Base-by-base conservation (phyloP, 1,139 yeast species). In the Sugiyamaella neomexicana region DNA sequence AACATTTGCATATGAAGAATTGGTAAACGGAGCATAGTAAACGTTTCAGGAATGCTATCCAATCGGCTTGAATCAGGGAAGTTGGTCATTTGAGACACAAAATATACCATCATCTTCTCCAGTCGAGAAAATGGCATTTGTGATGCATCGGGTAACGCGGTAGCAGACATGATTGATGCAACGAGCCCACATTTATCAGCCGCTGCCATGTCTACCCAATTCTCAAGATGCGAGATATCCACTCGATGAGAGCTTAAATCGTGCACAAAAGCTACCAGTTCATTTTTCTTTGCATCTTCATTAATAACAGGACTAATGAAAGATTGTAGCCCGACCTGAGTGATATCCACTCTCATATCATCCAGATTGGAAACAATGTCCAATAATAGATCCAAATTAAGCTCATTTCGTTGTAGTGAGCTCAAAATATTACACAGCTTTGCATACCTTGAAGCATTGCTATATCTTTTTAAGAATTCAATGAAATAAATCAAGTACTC, bases 41-140 rank as follows among this genome's bases (percentile, higher is more conserved):
- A 58, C 13, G 64, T 61, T 52, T 64, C 67, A 1, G 66, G 65
- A 23, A 58, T 15, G 5, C 42, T 23, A 27, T 59, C 61, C 15
- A 62, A 52, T 16, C 45, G 45, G 7, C 16, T 17, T 5, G 57
- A 47, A 32, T 46, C 48, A 5, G 63, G 65, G 36, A 58, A 58
- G 7, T 41, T 41, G n/a, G 56, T 38, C 38, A 56, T 46, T 20
- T 15, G 41, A 31, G 49, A 51, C n/a, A 55, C 48, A 44, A 56
- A 60, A 46, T 54, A 51, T 27, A 58, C 56, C 43, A 54, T 52
- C 34, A 54, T 50, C 48, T 25, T 50, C 42, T 56, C 56, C 9
- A 55, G 45, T 12, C 55, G 39, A 5, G 53, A 32, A 25, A 52
- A 42, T 20, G 54, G 48, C 9, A 49, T 15, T 16, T 10, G 39